These are phyloP conservation scores for Blastocystis sp. DNA, from an alignment of 352 stramenopile species.

Conservation along the genomic window DNA sequence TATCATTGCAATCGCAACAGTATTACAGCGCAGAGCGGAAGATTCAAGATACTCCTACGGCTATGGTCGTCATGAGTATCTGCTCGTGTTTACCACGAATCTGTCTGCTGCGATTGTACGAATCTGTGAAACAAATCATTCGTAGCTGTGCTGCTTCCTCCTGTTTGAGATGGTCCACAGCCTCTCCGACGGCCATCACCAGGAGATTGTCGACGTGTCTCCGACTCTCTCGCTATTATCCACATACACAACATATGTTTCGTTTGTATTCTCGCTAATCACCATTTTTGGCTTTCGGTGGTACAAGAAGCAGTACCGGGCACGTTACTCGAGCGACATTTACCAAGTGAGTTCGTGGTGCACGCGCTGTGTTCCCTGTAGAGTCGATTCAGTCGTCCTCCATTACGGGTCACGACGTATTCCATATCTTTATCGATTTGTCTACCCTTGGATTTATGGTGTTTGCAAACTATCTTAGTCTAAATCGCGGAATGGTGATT, in stretches of 20 bases:
- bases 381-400: background rate
- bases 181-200: constrained; percentile 34
- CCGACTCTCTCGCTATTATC: background rate
- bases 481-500: constrained; percentile 3
- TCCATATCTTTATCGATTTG: constrained; percentile 37
- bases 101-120: constrained; percentile 23
- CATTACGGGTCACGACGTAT: background rate
- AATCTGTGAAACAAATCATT: background rate
- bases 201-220: background rate
- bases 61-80: constrained; percentile 46
- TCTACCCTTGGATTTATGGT: background rate
- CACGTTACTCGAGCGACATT: constrained; percentile 42
- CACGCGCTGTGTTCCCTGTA: background rate
- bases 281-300: constrained; percentile 59
- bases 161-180: constrained; percentile 56
- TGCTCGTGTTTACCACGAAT: constrained; percentile 32
- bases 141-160: constrained; percentile 36
- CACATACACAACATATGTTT: constrained; percentile 14
- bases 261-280: constrained; percentile 41
- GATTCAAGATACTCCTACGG: constrained; percentile 17
- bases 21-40: background rate
- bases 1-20: constrained; percentile 30
- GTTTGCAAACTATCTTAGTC: constrained; percentile 16
- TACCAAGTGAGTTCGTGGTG: constrained; percentile 24
- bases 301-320: constrained; percentile 30